Evolutionary conservation across 495 filamentous ascomycete species (phyloP).

Genomic region (Xylaria intraflava): DNA sequence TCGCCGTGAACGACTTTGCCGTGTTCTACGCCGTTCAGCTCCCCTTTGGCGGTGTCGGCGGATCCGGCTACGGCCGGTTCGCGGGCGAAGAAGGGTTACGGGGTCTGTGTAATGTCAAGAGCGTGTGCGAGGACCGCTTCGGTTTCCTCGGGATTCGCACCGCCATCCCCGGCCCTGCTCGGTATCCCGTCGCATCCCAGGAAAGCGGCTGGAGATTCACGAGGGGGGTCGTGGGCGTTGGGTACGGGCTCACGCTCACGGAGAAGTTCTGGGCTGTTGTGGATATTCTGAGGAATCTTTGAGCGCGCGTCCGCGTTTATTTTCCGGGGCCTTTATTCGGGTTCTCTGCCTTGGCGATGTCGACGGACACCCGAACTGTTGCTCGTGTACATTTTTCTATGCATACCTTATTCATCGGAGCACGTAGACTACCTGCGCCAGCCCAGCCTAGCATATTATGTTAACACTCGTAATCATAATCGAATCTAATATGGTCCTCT

Average conservation of each 20-base stretch:
- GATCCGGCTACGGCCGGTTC: constrained; percentile 89
- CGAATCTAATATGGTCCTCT: no score
- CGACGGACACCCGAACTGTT: no score
- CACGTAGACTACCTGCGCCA: no score
- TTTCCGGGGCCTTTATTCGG: not conserved
- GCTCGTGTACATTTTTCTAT: no score
- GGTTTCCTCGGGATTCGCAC: constrained; percentile 57
- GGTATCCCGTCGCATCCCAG: constrained; percentile 66
- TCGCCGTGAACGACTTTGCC: constrained; percentile 90
- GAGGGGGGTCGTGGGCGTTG: constrained; percentile 48
- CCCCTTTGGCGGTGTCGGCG: constrained; percentile 83
- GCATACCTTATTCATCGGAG: no score
- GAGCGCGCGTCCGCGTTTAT: not conserved
- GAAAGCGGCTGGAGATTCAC: constrained; percentile 51
- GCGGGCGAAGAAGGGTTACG: constrained; percentile 85
- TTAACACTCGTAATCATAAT: no score
- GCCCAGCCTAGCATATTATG: no score
- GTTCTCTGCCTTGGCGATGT: no score
- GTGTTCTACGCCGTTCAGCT: constrained; percentile 86
- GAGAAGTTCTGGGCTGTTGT: constrained; percentile 35
- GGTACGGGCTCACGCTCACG: constrained; percentile 39
- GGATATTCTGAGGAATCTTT: constrained; percentile 38
- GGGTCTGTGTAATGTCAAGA: constrained; percentile 77
- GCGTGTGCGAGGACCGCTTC: constrained; percentile 71
- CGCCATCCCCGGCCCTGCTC: constrained; percentile 66